Base-by-base conservation (phyloP, 768 basidiomycete species). In the Rhodocollybia butyracea region DNA sequence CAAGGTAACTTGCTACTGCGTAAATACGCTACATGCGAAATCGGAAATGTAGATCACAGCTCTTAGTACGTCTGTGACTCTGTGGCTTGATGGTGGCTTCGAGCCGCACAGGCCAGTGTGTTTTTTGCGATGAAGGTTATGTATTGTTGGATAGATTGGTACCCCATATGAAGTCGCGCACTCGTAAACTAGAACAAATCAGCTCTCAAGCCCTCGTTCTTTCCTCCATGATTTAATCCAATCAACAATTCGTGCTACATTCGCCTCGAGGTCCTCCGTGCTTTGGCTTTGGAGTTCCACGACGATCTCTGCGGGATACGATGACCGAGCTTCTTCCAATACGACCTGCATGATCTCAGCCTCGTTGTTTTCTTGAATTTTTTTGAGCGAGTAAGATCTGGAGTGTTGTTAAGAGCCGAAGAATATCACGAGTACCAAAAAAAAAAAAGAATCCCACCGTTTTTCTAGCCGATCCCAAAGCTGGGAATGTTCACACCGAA, bases 281-380 rank as follows among this genome's bases (percentile, higher is more conserved):
- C 71, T 78, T 65, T 91, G 88, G 67, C 90, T 94, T 57, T 79
- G 71, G 24, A 98, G 75, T 64, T 91, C 91, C 17, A 98, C 86
- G 24, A 98, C 81, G 59, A 96, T 89, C 68, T 91, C 87, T n/a
- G 78, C 64, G 0, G 87, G 80, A 68, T 98, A 99, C 0, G 93
- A 91, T 36, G 85, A 84, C 41, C 84, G 78, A 3, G 96, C 95
- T 68, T 99, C 97, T 30, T 91, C 88, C 11, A 89, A 73, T 34
- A 97, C 86, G 48, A 94, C 85, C 64, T 91, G 79, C 94, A 98
- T 97, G 65, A 99, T 98, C 74, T 99, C 97, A 12, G 95, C 94
- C 64, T 95, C 89, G 69, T 98, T 95, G 70, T 99, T 99, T 72
- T 99, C 97, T 67, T 95, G 90, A 4, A 99, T 92, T 72, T 99